Percentiles rank a stretch among this genome's conserved stretches.
Evolutionary conservation across 371 early-diverging fungal genomes (phyloP).

Genomic region (Blastocladiella emersonii): DNA sequence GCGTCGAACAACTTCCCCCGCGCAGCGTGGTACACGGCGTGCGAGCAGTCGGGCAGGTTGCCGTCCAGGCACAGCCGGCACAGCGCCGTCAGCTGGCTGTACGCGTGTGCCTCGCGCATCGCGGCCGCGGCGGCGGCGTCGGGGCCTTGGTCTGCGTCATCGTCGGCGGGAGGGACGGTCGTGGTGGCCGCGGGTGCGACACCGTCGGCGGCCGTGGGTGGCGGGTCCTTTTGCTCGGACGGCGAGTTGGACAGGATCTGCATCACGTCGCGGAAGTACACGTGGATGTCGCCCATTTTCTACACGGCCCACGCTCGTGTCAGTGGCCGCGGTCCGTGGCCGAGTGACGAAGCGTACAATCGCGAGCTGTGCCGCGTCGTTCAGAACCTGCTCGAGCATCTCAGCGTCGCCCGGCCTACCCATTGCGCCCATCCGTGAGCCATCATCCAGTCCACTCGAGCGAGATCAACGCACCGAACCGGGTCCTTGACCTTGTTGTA

Average conservation of each 20-base stretch:
- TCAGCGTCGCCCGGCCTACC: neutral
- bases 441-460: too few relatives aligned
- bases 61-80: conserved; percentile 1
- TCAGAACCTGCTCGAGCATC: neutral
- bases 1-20: neutral
- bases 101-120: neutral
- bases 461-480: neutral
- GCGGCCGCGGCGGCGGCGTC: too few relatives aligned
- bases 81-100: neutral
- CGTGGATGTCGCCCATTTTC: neutral
- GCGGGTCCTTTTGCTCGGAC: too few relatives aligned
- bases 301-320: too few relatives aligned
- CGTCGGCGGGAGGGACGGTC: too few relatives aligned
- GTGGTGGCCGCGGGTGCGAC: too few relatives aligned
- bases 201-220: too few relatives aligned
- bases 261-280: neutral
- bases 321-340: too few relatives aligned
- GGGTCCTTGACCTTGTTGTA: neutral
- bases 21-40: neutral
- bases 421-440: too few relatives aligned
- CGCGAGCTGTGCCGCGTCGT: neutral
- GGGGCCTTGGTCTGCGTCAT: too few relatives aligned
- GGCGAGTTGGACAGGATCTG: neutral
- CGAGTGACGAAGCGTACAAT: too few relatives aligned
- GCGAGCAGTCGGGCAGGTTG: neutral